Base-by-base conservation (phyloP, 1,284 basidiomycete genomes). In the Ceratobasidium sp. region DNA sequence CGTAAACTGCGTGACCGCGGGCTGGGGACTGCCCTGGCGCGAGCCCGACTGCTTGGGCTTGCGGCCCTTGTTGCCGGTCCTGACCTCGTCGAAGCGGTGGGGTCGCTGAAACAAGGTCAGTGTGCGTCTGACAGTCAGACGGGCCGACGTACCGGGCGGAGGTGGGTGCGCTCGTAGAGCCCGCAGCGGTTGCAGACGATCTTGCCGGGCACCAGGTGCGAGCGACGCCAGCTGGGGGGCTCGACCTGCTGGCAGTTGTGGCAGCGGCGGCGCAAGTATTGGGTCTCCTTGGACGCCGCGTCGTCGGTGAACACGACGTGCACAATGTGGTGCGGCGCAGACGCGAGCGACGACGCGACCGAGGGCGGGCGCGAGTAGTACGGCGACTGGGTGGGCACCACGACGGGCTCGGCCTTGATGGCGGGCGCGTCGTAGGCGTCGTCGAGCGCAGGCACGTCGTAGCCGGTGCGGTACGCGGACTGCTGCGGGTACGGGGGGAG, bases 101-200 rank as follows among this genome's bases (percentile, higher is more conserved):
- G 93, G 93, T n/a, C 93, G 88, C 12, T 75, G 73, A 55, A 75
- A 44, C 18, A 35, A 27, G 20, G 60, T 65, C 12, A 74, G 59
- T 64, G 6, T 16, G n/a, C 5, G 35, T 30, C 16, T 7, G 23
- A 50, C 7, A 18, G 10, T 30, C 46, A 33, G 1, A 44, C 7
- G 59, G 33, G 48, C 44, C 27, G 52, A 75, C 73, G 18, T 57
- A 75, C 73, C 23, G 93, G 90, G 38, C 94, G 89, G 79, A 94
- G 83, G 81, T 95, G 93, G 20, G 94, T 95, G 82, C 93, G 92
- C 85, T 95, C 93, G 83, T 95, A 95, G 55, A 95, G 87, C 18
- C 93, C 93, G 80, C 93, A 95, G 86, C 95, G 94, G 88, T 95
- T 95, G 88, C 93, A 95, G 75, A 95, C 87, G 83, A 95, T 95